Base-by-base conservation (phyloP, 2,329 filamentous ascomycete genomes). In the Plectosphaerella plurivora region DNA sequence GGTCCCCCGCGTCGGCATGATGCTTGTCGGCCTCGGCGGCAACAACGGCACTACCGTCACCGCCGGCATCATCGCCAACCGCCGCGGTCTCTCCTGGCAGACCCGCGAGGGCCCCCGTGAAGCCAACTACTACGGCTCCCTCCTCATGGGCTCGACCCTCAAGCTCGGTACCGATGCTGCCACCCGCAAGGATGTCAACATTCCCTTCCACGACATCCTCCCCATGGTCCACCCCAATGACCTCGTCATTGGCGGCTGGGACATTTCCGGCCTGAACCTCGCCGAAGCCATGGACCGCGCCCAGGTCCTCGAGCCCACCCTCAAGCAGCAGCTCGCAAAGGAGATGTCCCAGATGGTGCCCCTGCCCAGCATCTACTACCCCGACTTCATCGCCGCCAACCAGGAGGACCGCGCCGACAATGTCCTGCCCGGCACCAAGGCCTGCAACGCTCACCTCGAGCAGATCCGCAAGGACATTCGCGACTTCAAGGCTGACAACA, bases 31-130 rank as follows among this genome's bases (percentile, higher is more conserved):
- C 59, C 93, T 88, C 85, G 94, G 94, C 73, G 94, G 94, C 67
- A 99, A 99, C 84, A 99, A 99, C 69, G 94, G 94, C 60, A 91
- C 91, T 60, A 99, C 94, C 53, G 91, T 99, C 57, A 97, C 94
- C 55, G 94, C 94, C 57, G 94, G 93, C 70, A 96, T 99, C 73
- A 82, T 99, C 68, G 94, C 93, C 73, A 99, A 99, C 76, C 89
- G 90, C 68, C 89, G 87, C 62, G 81, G 84, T 54, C 82, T 97
- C 54, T 77, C 79, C 56, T 99, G 94, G 94, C 90, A 97, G 59
- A 97, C 94, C 64, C 92, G 93, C 66, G 91, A 97, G 73, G 92
- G 92, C 50, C 76, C 82, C 61, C 90, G 85, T 59, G 78, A 83
- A 59, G 88, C 94, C 73, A 99, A 99, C 77, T 99, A 97, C 83